Percentiles rank a stretch among this genome's conserved stretches.
Evolutionary conservation across 192 early-diverging fungal species (phyloP).

Genomic region (Chytriomyces hyalinus): DNA sequence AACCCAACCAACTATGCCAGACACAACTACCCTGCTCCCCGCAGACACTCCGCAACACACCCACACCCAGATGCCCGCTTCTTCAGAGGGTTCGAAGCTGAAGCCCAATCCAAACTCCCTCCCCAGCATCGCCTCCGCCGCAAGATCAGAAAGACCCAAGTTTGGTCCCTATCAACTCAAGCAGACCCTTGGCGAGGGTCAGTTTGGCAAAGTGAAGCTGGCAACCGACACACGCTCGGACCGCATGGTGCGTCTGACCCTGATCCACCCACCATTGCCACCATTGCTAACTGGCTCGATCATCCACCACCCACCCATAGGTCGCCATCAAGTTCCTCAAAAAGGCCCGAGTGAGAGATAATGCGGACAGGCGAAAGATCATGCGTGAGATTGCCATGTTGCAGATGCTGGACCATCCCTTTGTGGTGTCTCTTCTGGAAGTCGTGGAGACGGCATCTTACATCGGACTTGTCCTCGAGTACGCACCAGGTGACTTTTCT

Average conservation of each 20-base stretch:
- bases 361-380: slow-evolving; percentile 27
- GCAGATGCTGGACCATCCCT: slow-evolving; percentile 68
- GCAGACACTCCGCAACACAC: too few relatives aligned
- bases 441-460: slow-evolving; percentile 96
- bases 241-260: neutral
- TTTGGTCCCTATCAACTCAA: slow-evolving; percentile 57
- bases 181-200: slow-evolving; percentile 57
- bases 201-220: slow-evolving; percentile 66
- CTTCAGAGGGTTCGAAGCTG: too few relatives aligned
- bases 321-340: slow-evolving; percentile 91
- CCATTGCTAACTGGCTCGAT: too few relatives aligned
- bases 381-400: slow-evolving; percentile 40
- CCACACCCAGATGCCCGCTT: too few relatives aligned
- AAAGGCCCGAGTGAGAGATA: slow-evolving; percentile 63
- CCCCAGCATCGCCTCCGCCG: too few relatives aligned
- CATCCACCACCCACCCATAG: slow-evolving; percentile 28
- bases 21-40: too few relatives aligned
- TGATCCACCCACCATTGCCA: too few relatives aligned
- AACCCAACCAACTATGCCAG: too few relatives aligned
- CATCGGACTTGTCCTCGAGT: slow-evolving; percentile 97
- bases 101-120: too few relatives aligned
- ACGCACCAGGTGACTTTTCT: neutral
- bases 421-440: slow-evolving; percentile 91
- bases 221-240: slow-evolving; percentile 14
- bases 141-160: neutral